Evolutionary conservation across 1,284 basidiomycete genomes (phyloP), one percentile per base, ranked within the genome.

Genomic region (Amylostereum areolatum): DNA sequence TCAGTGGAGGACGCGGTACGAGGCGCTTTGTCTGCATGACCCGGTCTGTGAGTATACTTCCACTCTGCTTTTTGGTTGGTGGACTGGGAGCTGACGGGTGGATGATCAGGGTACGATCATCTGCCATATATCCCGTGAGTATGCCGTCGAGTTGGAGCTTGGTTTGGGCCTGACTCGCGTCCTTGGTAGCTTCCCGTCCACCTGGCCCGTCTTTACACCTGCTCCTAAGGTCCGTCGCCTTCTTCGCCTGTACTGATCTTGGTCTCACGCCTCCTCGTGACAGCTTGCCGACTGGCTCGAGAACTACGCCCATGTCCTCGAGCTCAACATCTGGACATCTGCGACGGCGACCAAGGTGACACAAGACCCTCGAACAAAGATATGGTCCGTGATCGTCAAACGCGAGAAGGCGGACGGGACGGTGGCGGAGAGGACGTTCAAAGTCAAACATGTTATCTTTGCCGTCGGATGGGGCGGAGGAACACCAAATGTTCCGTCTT

Each of bases 211-310:
- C 0, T 82, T 75, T 56, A 75, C 78, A 0, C 80, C 81, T 1
- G 77, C 80, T 11, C 66, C 64, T 24, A 79, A 81, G 65, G 75
- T 75, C 47, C 10, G 54, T 50, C 10, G 11, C 8, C 7, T 18
- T 18, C 18, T 18, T 18, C 18, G 18, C 18, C 18, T 18, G 18
- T 18, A 18, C 18, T 18, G 18, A 18, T 18, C 18, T 18, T 18
- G 18, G 18, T 18, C 18, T 18, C 18, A 18, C 52, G 51, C 42
- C 64, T 52, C 55, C 63, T 57, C 24, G 59, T 59, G 36, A 12
- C 45, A 84, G 76, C 72, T 88, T 10, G 84, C 79, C 0, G 77
- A 83, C 57, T 88, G 82, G 79, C 69, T 87, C 4, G 83, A 87
- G 61, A 67, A 66, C 29, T 89, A 85, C 61, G 83, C 81, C 2